A percentile compares a stretch with the other conserved stretches of the same genome.
Conservation (phyloP, 2,329 filamentous ascomycete species). For the Trichophyton benhamiae region DNA sequence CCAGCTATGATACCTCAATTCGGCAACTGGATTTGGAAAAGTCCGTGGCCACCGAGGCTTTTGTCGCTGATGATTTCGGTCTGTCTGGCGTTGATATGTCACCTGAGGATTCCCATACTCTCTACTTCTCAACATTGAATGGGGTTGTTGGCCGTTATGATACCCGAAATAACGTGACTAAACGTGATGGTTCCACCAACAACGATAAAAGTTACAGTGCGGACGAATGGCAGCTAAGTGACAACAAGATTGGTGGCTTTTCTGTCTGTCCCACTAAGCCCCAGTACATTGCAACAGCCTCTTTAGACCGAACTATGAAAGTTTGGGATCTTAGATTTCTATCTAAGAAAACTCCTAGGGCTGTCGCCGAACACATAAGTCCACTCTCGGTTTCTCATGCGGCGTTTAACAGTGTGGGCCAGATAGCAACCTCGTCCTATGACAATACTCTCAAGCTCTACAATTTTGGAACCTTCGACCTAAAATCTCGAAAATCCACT, state of each 20-base stretch:
- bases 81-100: constrained; percentile 78
- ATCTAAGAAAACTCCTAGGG: constrained; percentile 51
- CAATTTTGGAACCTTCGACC: constrained; percentile 50
- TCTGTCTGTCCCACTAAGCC: constrained; percentile 66
- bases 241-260: constrained; percentile 95
- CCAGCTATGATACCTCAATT: constrained; percentile 88
- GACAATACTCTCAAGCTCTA: constrained; percentile 94
- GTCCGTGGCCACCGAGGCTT: constrained; percentile 67
- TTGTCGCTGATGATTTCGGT: constrained; percentile 67
- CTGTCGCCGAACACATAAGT: constrained; percentile 72
- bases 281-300: constrained; percentile 78
- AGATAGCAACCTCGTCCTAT: constrained; percentile 84
- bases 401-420: constrained; percentile 72
- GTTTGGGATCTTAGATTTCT: constrained; percentile 80
- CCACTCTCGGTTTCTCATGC: constrained; percentile 83
- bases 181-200: background rate
- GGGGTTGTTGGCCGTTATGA: constrained; percentile 75
- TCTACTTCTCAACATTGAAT: constrained; percentile 80
- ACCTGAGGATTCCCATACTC: constrained; percentile 52
- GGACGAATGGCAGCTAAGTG: constrained; percentile 62
- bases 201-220: constrained; percentile 37
- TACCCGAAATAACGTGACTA: constrained; percentile 39
- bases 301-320: constrained; percentile 75
- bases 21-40: constrained; percentile 73
- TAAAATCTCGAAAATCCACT: constrained; percentile 47